These are phyloP conservation scores for Peniophora sp. DNA, from an alignment of 1,284 basidiomycete genomes.

Conservation along the genomic window DNA sequence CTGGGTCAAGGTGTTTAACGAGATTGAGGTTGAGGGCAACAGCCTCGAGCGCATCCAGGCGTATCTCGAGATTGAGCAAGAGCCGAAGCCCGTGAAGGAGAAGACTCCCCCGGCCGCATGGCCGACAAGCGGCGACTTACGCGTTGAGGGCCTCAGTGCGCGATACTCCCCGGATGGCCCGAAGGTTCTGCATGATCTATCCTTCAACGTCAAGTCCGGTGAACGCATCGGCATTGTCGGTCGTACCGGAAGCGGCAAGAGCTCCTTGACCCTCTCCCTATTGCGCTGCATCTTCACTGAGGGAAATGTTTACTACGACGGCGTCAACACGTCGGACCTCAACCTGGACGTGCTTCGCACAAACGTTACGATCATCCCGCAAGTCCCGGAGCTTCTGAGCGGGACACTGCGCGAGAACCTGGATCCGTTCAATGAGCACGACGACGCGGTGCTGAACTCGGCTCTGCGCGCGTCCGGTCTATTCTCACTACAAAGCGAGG, in stretches of 20 bases:
- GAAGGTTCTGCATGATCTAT: conserved; percentile 38
- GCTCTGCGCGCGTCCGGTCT: conserved; percentile 48
- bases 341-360: conserved; percentile 53
- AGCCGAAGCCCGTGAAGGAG: conserved; percentile 38
- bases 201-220: conserved; percentile 38
- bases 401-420: conserved; percentile 51
- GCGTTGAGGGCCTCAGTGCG: conserved; percentile 55
- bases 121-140: conserved; percentile 66
- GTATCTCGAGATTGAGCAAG: conserved; percentile 68
- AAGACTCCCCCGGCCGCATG: conserved; percentile 70
- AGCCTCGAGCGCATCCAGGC: conserved; percentile 71
- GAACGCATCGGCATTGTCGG: conserved; percentile 38
- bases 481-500: conserved; percentile 40
- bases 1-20: too few relatives aligned
- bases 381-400: conserved; percentile 55
- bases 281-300: conserved; percentile 35
- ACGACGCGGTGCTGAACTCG: conserved; percentile 53
- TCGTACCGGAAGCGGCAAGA: conserved; percentile 13
- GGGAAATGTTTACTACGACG: conserved; percentile 34
- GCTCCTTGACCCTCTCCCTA: conserved; percentile 31
- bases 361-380: conserved; percentile 41
- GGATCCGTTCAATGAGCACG: conserved; percentile 67
- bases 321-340: conserved; percentile 25
- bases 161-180: conserved; percentile 34
- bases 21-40: conserved; percentile 49